phyloP scores from a whole-genome alignment of 1,139 yeast species.

The Geotrichum australiense region DNA sequence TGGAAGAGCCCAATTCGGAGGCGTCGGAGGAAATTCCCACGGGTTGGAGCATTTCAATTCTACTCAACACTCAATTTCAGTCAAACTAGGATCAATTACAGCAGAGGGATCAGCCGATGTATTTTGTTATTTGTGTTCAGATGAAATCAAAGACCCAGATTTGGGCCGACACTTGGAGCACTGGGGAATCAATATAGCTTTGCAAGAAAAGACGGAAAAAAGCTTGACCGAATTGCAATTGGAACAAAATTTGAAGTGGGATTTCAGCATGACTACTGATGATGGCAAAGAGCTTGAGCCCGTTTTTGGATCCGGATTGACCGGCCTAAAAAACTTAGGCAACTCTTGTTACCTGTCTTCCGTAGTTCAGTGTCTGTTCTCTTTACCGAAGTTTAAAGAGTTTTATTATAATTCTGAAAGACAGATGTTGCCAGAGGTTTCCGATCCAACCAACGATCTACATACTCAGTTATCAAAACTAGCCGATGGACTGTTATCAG shows the following conservation, averaged over 20 bases:
- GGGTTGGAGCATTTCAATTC: conserved; percentile 64
- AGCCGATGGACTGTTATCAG: conserved; percentile 72
- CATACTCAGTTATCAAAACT: conserved; percentile 68
- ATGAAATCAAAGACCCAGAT: conserved; percentile 73
- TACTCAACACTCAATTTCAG: conserved; percentile 67
- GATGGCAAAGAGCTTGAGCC: conserved; percentile 62
- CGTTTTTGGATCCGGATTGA: conserved; percentile 58
- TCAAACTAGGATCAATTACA: conserved; percentile 83
- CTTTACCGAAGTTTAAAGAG: conserved; percentile 34
- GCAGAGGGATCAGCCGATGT: conserved; percentile 61
- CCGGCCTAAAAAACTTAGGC: conserved; percentile 85
- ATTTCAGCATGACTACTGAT: conserved; percentile 70
- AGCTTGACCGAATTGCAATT: conserved; percentile 80
- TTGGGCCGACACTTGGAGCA: conserved; percentile 45
- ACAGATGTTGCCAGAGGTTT: conserved; percentile 18
- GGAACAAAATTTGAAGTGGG: conserved; percentile 92
- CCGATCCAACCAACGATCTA: conserved; percentile 59
- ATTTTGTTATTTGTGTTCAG: conserved; percentile 83
- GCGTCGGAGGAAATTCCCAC: conserved; percentile 88
- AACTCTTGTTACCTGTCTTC: conserved; percentile 89
- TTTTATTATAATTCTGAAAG: conserved; percentile 23
- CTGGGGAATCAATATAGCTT: conserved; percentile 66
- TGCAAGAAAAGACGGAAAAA: conserved; percentile 63
- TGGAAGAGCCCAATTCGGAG: conserved; percentile 89
- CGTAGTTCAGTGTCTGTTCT: conserved; percentile 65